Percentiles rank a stretch among this genome's conserved stretches.
Evolutionary conservation across 2,329 filamentous ascomycete species (phyloP).

Genomic region (Endothia cerciana): DNA sequence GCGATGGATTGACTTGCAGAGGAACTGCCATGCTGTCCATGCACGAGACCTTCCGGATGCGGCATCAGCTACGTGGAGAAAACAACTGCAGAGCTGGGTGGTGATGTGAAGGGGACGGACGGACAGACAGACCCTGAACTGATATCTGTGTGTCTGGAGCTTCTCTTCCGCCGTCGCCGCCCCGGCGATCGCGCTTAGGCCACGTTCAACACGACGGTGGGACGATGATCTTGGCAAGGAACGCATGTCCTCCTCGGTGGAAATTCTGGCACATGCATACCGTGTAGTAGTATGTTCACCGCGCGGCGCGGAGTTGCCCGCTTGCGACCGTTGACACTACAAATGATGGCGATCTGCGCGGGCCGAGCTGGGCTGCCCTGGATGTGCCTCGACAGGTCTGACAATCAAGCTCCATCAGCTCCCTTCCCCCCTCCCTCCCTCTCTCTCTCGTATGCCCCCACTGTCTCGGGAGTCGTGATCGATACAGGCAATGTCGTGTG

Average conservation of each 20-base stretch:
- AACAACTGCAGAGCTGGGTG: too few species aligned
- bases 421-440: too few species aligned
- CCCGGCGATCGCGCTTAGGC: constrained; percentile 14
- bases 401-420: not conserved
- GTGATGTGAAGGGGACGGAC: too few species aligned
- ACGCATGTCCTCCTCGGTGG: constrained; percentile 14
- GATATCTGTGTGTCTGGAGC: not conserved
- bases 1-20: not conserved
- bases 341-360: not conserved
- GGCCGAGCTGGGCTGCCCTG: not conserved
- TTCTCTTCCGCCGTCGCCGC: constrained; percentile 14
- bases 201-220: constrained; percentile 12
- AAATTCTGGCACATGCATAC: too few species aligned
- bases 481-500: not conserved
- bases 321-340: not conserved
- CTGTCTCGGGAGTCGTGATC: not conserved
- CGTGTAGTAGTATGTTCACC: too few species aligned
- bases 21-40: not conserved
- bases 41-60: constrained; percentile 10
- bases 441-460: not conserved
- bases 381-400: too few species aligned
- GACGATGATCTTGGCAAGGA: constrained; percentile 3
- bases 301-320: too few species aligned
- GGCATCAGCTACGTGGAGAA: too few species aligned
- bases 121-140: too few species aligned